These are phyloP conservation scores for Fusarium transvaalense DNA, from an alignment of 2,329 filamentous ascomycete genomes.

Conservation along the genomic window DNA sequence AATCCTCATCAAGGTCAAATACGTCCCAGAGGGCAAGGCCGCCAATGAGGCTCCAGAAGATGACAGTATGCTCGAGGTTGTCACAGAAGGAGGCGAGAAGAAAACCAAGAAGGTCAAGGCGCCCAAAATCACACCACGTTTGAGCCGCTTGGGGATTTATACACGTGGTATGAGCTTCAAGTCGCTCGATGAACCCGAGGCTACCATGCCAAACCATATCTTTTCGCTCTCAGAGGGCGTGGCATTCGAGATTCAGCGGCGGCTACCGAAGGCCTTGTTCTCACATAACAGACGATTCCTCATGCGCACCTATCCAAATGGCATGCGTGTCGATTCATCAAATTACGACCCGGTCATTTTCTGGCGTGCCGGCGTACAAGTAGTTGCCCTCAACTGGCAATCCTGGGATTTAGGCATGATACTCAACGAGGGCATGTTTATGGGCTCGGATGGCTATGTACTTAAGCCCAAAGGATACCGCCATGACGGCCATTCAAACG, in stretches of 20 bases:
- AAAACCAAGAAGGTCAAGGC: slow-evolving; percentile 18
- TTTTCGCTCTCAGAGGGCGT: slow-evolving; percentile 89
- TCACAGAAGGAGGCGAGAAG: not conserved
- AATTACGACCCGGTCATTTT: slow-evolving; percentile 93
- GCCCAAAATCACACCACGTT: not conserved
- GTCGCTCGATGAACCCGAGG: slow-evolving; percentile 37
- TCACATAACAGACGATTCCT: slow-evolving; percentile 87
- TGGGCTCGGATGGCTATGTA: slow-evolving; percentile 83
- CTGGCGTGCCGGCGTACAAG: slow-evolving; percentile 94
- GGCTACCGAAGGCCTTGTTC: slow-evolving; percentile 77
- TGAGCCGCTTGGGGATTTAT: slow-evolving; percentile 16
- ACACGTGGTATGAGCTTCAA: slow-evolving; percentile 22
- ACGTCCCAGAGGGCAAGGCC: slow-evolving; percentile 19
- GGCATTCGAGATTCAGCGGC: slow-evolving; percentile 70
- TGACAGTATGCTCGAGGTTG: slow-evolving; percentile 7
- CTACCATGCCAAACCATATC: slow-evolving; percentile 73
- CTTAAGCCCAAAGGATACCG: slow-evolving; percentile 81
- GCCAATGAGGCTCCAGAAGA: not conserved
- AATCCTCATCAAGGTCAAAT: slow-evolving; percentile 85
- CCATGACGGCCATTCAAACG: accelerated
- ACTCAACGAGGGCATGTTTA: slow-evolving; percentile 97
- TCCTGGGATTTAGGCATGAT: slow-evolving; percentile 94
- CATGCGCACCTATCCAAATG: slow-evolving; percentile 91
- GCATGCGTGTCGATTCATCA: slow-evolving; percentile 80
- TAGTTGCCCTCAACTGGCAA: slow-evolving; percentile 98